These are phyloP conservation scores for Apiotrichum montevideense DNA, from an alignment of 1,284 basidiomycete genomes.

Conservation along the genomic window DNA sequence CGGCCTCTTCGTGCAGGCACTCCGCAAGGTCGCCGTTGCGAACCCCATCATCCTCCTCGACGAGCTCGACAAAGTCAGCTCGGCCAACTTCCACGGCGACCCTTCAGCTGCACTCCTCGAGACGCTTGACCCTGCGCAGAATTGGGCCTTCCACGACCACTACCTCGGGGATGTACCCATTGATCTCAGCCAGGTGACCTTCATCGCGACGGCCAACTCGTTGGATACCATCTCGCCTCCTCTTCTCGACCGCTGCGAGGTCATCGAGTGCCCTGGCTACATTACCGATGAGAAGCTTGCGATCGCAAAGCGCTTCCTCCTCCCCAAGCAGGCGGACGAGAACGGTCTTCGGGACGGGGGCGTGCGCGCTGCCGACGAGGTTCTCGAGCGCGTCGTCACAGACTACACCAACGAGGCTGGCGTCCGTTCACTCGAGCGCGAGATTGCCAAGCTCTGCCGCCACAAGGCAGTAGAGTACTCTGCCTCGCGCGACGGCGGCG, in stretches of 20 bases:
- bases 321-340: slow-evolving; percentile 86
- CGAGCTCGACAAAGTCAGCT: slow-evolving; percentile 79
- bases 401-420: slow-evolving; percentile 95
- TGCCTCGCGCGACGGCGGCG: slow-evolving; percentile 19
- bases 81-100: slow-evolving; percentile 58
- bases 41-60: slow-evolving; percentile 94
- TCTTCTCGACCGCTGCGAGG: slow-evolving; percentile 90
- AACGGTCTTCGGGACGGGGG: slow-evolving; percentile 75
- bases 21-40: slow-evolving; percentile 91
- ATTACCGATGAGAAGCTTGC: slow-evolving; percentile 90
- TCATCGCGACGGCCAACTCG: slow-evolving; percentile 78
- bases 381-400: slow-evolving; percentile 81
- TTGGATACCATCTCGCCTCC: slow-evolving; percentile 94
- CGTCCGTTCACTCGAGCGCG: slow-evolving; percentile 81
- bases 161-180: slow-evolving; percentile 82
- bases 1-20: slow-evolving; percentile 91
- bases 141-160: slow-evolving; percentile 88
- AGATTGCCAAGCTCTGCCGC: slow-evolving; percentile 75
- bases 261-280: slow-evolving; percentile 91
- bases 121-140: slow-evolving; percentile 97
- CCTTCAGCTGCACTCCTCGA: slow-evolving; percentile 89
- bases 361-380: slow-evolving; percentile 62
- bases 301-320: slow-evolving; percentile 83
- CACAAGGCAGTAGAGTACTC: slow-evolving; percentile 87
- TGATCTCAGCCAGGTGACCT: slow-evolving; percentile 87